Conservation (phyloP, 495 filamentous ascomycete genomes). For the Beverwykella pulmonaria region DNA sequence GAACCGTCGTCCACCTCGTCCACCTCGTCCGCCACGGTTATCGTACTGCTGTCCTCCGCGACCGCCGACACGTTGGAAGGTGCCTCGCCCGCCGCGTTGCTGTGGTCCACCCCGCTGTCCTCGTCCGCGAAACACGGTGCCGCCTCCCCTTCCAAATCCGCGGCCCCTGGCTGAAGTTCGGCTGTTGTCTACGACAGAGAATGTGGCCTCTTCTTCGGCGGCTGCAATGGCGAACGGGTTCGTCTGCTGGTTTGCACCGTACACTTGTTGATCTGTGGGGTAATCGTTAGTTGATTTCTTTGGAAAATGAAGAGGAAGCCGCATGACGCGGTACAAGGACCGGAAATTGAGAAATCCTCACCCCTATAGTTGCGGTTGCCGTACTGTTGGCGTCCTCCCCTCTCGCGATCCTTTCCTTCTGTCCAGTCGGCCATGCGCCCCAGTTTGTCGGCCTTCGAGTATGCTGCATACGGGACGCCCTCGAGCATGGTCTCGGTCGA, state of each 20-base stretch:
- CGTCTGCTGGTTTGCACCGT: conserved; percentile 78
- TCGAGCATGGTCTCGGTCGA: conserved; percentile 82
- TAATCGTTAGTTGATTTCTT: conserved; percentile 11
- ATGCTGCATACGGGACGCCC: conserved; percentile 95
- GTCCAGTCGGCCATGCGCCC: conserved; percentile 99
- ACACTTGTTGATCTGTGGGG: conserved; percentile 85
- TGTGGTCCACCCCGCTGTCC: conserved; percentile 57
- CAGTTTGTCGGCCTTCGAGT: conserved; percentile 97
- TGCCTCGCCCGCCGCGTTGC: conserved; percentile 60
- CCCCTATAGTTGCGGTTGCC: conserved; percentile 92
- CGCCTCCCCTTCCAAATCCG: conserved; percentile 82
- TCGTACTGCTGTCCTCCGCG: conserved; percentile 63
- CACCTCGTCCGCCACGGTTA: conserved; percentile 65
- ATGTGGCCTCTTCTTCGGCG: conserved; percentile 93
- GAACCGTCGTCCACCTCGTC: conserved; percentile 76
- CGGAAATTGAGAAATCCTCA: conserved; percentile 45
- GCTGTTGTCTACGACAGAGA: conserved; percentile 96
- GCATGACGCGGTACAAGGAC: background rate
- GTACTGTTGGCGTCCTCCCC: conserved; percentile 82
- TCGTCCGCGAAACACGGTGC: conserved; percentile 84
- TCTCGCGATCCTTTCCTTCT: conserved; percentile 82
- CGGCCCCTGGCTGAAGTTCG: conserved; percentile 79
- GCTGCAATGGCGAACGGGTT: conserved; percentile 85
- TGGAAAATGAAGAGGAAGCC: background rate
- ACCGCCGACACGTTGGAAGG: conserved; percentile 54